Percentiles rank a stretch among this genome's conserved stretches.
These are phyloP conservation scores for Calamus simplicifolius DNA, from an alignment of 176 grass and related monocot genomes.

Conservation along the genomic window DNA sequence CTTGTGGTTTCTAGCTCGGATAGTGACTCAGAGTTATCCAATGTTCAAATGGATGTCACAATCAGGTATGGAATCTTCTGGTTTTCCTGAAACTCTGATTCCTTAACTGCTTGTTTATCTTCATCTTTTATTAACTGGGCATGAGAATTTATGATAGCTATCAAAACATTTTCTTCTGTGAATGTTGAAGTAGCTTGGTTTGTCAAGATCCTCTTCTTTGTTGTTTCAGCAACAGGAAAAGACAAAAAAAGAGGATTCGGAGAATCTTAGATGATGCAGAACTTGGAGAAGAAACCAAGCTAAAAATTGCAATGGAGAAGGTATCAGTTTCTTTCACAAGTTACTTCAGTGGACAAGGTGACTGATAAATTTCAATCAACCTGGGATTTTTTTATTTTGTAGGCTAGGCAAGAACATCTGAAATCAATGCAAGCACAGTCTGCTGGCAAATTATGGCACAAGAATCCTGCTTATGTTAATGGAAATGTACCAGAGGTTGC, in stretches of 20 bases:
- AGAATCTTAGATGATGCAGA: slow-evolving; percentile 95
- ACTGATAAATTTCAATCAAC: too few relatives aligned
- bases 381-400: slow-evolving; percentile 16
- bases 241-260: slow-evolving; percentile 77
- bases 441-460: slow-evolving; percentile 46
- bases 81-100: too few relatives aligned
- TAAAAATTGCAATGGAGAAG: slow-evolving; percentile 94
- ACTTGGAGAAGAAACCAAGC: slow-evolving; percentile 89
- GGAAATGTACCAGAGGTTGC: slow-evolving; percentile 28
- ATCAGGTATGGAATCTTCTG: slow-evolving; percentile 22
- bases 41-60: slow-evolving; percentile 30
- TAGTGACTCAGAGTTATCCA: slow-evolving; percentile 44
- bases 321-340: slow-evolving; percentile 32
- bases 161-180: neutral
- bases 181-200: slow-evolving; percentile 4
- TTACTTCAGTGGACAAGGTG: neutral
- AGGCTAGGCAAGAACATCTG: slow-evolving; percentile 98
- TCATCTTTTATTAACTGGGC: too few relatives aligned
- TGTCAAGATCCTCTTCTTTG: slow-evolving; percentile 1
- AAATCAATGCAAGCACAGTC: slow-evolving; percentile 92
- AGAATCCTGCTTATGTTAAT: slow-evolving; percentile 24
- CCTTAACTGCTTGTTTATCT: too few relatives aligned
- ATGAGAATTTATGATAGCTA: too few relatives aligned
- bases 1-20: slow-evolving; percentile 62
- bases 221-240: slow-evolving; percentile 37